A percentile compares a stretch with the other conserved stretches of the same genome.
These are phyloP conservation scores for Sphaerobolus stellatus DNA, from an alignment of 1,284 basidiomycete genomes.

Conservation along the genomic window DNA sequence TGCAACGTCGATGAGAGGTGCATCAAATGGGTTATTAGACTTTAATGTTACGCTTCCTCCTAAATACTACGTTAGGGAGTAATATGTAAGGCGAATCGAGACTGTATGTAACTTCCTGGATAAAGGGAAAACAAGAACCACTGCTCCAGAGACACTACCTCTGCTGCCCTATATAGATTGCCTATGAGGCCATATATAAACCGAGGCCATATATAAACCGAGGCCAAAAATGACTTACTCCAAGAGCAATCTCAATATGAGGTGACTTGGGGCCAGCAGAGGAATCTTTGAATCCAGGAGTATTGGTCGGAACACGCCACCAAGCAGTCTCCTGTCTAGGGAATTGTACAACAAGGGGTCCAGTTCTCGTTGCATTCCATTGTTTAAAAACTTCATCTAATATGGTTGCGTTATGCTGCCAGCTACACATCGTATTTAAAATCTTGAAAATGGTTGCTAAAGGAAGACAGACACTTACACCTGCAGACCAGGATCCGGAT, in stretches of 20 bases:
- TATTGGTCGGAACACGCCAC: constrained; percentile 30
- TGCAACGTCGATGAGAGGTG: constrained; percentile 44
- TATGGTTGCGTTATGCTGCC: neutral
- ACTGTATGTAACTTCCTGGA: constrained; percentile 15
- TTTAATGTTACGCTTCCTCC: constrained; percentile 39
- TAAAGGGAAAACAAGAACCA: constrained; percentile 23
- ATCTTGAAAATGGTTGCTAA: too few species aligned
- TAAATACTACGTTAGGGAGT: constrained; percentile 20
- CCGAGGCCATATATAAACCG: too few species aligned
- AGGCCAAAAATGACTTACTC: constrained; percentile 15
- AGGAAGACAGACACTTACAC: too few species aligned
- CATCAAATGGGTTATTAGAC: constrained; percentile 39
- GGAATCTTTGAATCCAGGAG: constrained; percentile 31
- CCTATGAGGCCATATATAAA: too few species aligned
- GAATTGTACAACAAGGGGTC: constrained; percentile 21
- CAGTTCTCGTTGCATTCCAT: constrained; percentile 30
- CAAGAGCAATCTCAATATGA: constrained; percentile 18
- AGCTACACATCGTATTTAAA: neutral
- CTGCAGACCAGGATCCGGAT: constrained; percentile 24
- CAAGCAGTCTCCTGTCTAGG: constrained; percentile 26
- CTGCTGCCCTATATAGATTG: constrained; percentile 1
- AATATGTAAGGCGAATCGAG: neutral
- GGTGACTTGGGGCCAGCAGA: constrained; percentile 29
- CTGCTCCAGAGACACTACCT: constrained; percentile 17
- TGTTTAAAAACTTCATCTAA: neutral